phyloP scores from a whole-genome alignment of 2,329 filamentous ascomycete species.

The Dothideomycetes sp. region DNA sequence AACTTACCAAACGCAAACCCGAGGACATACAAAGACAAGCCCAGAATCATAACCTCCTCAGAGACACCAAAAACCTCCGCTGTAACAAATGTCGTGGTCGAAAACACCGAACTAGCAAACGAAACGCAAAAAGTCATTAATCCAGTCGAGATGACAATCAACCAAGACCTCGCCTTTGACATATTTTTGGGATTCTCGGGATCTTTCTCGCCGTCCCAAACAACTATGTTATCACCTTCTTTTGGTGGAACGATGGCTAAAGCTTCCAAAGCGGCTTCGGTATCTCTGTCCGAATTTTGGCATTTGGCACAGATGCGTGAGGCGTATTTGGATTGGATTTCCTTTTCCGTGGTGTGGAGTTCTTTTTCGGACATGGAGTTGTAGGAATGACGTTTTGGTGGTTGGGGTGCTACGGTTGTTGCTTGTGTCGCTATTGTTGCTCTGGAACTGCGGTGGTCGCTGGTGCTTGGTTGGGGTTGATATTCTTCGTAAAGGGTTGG shows the following conservation, averaged over 20 bases:
- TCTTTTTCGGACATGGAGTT: constrained; percentile 8
- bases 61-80: constrained; percentile 37
- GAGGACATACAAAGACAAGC: constrained; percentile 41
- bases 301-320: constrained; percentile 5
- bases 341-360: constrained; percentile 1
- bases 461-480: no score
- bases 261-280: constrained; percentile 4
- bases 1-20: constrained; percentile 8
- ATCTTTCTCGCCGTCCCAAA: constrained; percentile 20
- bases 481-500: constrained; percentile 5
- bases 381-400: not conserved
- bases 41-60: constrained; percentile 36
- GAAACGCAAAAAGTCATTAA: constrained; percentile 21
- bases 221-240: constrained; percentile 16
- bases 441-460: constrained; percentile 3
- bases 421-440: not conserved
- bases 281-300: not conserved
- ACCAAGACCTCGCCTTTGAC: constrained; percentile 17
- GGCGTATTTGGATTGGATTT: constrained; percentile 6
- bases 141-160: constrained; percentile 19
- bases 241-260: constrained; percentile 7
- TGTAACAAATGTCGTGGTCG: constrained; percentile 33
- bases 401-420: not conserved
- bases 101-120: constrained; percentile 30
- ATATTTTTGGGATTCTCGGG: constrained; percentile 19